Percentiles rank a stretch among this genome's conserved stretches.
These are phyloP conservation scores for Cladophialophora yegresii DNA, from an alignment of 2,329 filamentous ascomycete genomes.

Conservation along the genomic window DNA sequence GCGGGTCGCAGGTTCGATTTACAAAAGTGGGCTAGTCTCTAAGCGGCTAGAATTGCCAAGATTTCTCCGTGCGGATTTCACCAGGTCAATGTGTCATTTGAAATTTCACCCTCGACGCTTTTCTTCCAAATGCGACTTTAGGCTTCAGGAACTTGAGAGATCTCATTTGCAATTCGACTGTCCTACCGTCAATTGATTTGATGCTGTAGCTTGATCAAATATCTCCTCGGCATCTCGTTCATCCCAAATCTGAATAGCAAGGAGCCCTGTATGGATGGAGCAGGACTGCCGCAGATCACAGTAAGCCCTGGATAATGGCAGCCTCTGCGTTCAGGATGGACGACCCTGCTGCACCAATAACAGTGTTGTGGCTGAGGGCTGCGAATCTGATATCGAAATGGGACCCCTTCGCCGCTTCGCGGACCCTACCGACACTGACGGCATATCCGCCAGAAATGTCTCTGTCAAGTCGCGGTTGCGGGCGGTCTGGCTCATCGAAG, in stretches of 20 bases:
- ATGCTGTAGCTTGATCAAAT: not conserved
- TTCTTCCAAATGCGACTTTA: not conserved
- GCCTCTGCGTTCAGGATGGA: conserved; percentile 94
- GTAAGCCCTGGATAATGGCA: conserved; percentile 82
- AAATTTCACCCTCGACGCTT: conserved; percentile 4
- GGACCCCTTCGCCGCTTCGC: conserved; percentile 76
- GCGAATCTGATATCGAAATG: conserved; percentile 96
- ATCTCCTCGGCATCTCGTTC: not conserved
- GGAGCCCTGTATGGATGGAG: not conserved
- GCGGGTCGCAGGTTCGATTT: conserved; percentile 8
- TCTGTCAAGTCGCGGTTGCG: conserved; percentile 86
- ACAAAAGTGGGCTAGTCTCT: conserved; percentile 1
- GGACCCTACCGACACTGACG: conserved; percentile 82
- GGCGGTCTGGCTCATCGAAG: conserved; percentile 84
- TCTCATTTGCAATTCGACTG: not conserved
- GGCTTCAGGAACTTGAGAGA: not conserved
- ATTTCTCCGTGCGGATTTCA: conserved; percentile 2
- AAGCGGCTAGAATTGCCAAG: conserved; percentile 15
- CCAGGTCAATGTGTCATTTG: conserved; percentile 14
- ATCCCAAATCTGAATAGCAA: not conserved
- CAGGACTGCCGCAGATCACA: conserved; percentile 51
- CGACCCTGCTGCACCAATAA: conserved; percentile 94
- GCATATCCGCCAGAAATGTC: conserved; percentile 84
- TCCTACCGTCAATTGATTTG: not conserved
- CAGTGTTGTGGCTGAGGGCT: conserved; percentile 84